These are phyloP conservation scores for Aspergillus puulaauensis DNA, from an alignment of 2,329 filamentous ascomycete genomes.

Conservation along the genomic window DNA sequence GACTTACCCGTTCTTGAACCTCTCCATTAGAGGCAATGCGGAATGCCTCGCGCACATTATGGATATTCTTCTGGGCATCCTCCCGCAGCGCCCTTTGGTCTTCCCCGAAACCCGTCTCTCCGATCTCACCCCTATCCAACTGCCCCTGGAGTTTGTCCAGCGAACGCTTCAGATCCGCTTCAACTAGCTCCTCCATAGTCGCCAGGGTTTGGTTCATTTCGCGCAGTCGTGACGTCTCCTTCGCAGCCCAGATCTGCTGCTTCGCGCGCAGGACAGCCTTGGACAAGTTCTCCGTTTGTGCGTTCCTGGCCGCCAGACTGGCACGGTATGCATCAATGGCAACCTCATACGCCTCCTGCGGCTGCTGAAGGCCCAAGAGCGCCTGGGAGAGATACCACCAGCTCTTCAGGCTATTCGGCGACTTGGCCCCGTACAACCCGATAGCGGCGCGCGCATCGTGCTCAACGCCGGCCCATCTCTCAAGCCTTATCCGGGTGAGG, in stretches of 20 bases:
- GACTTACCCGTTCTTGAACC: conserved; percentile 43
- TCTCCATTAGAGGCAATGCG: conserved; percentile 42
- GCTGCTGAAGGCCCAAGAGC: conserved; percentile 70
- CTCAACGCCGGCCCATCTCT: conserved; percentile 71
- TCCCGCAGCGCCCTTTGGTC: conserved; percentile 58
- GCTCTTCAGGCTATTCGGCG: conserved; percentile 70
- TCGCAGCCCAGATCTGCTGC: conserved; percentile 79
- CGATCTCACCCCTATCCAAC: conserved; percentile 44
- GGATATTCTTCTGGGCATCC: conserved; percentile 48
- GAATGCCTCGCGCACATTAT: conserved; percentile 46
- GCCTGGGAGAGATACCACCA: conserved; percentile 82
- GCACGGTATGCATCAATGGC: conserved; percentile 72
- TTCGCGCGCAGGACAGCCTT: conserved; percentile 75
- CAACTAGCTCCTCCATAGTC: conserved; percentile 41
- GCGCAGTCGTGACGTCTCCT: conserved; percentile 55
- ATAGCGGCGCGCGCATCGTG: conserved; percentile 76
- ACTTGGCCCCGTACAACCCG: conserved; percentile 54
- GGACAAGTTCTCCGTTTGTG: conserved; percentile 69
- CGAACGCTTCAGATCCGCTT: conserved; percentile 39
- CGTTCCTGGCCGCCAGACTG: conserved; percentile 63
- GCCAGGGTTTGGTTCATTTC: conserved; percentile 45
- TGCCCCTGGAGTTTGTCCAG: conserved; percentile 35
- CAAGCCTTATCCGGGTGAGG: conserved; percentile 74
- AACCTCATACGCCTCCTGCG: conserved; percentile 69
- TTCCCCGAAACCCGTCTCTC: conserved; percentile 68